Conservation (phyloP, 352 stramenopile species). For the Lagenidium sp. region DNA sequence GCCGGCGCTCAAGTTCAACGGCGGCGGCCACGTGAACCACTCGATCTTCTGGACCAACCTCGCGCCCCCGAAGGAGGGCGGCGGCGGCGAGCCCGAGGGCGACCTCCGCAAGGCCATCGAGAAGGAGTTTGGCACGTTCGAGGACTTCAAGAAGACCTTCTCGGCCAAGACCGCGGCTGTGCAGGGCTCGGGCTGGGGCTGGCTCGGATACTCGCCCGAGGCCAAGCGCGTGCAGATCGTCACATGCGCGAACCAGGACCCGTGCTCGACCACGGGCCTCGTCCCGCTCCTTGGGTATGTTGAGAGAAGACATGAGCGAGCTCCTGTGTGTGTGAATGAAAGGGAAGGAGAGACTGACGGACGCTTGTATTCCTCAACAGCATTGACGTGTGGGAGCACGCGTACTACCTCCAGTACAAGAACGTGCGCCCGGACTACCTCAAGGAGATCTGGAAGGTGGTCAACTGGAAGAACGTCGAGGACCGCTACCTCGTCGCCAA, state of each 20-base stretch:
- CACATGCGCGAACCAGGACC: constrained; percentile 94
- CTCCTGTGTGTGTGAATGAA: constrained; percentile 3
- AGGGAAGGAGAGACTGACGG: too few species aligned
- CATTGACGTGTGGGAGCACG: constrained; percentile 98
- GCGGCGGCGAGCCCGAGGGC: constrained; percentile 72
- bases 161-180: constrained; percentile 88
- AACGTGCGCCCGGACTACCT: constrained; percentile 95
- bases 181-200: constrained; percentile 97
- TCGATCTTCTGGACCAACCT: constrained; percentile 99
- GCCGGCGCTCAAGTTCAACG: constrained; percentile 96
- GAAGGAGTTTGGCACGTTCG: constrained; percentile 89
- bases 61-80: constrained; percentile 58
- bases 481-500: constrained; percentile 63
- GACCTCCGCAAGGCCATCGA: constrained; percentile 88
- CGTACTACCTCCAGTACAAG: constrained; percentile 96
- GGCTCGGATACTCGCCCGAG: constrained; percentile 92
- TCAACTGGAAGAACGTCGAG: constrained; percentile 93
- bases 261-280: constrained; percentile 91
- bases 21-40: constrained; percentile 98
- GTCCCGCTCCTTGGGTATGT: constrained; percentile 90
- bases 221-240: constrained; percentile 82
- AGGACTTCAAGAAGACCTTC: constrained; percentile 87
- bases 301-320: too few species aligned
- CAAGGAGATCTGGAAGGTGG: constrained; percentile 90
- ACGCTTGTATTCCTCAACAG: too few species aligned